Percentiles rank a stretch among this genome's conserved stretches.
These are phyloP conservation scores for Schizonepeta tenuifolia DNA, from an alignment of 257 asterid species.

Conservation along the genomic window DNA sequence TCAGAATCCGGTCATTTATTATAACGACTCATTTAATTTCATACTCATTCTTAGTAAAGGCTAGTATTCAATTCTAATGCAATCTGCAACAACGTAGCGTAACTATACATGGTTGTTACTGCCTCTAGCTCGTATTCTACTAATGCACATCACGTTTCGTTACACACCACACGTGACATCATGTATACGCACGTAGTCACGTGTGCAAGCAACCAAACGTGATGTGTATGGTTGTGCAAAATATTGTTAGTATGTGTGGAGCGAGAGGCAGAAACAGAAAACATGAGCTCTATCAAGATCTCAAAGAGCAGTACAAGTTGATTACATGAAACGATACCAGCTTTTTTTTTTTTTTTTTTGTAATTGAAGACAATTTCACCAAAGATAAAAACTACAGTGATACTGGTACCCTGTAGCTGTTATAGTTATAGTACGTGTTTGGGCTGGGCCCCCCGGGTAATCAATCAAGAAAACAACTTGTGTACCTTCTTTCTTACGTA, in stretches of 20 bases:
- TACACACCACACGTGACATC: no score
- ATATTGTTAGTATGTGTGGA: no score
- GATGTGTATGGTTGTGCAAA: no score
- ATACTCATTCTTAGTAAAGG: background rate
- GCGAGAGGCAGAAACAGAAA: no score
- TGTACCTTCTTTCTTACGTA: background rate
- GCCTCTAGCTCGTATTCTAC: no score
- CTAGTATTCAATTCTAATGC: background rate
- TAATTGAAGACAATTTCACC: background rate
- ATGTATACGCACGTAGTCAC: background rate
- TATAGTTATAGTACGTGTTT: background rate
- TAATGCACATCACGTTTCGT: no score
- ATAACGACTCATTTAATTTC: constrained; percentile 9
- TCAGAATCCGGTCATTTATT: background rate
- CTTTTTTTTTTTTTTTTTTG: no score
- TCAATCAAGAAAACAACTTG: background rate
- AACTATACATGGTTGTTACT: background rate
- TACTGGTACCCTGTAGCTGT: background rate
- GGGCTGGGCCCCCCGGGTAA: constrained; percentile 5
- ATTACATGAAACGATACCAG: background rate
- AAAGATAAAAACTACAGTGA: constrained; percentile 5
- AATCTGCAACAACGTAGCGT: background rate
- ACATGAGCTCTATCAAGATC: no score
- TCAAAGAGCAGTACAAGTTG: background rate
- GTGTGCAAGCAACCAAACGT: background rate